Evolutionary conservation across 176 grass and related monocot genomes (phyloP), one percentile per base, ranked within the genome.

Genomic region (Dactylis glomerata): DNA sequence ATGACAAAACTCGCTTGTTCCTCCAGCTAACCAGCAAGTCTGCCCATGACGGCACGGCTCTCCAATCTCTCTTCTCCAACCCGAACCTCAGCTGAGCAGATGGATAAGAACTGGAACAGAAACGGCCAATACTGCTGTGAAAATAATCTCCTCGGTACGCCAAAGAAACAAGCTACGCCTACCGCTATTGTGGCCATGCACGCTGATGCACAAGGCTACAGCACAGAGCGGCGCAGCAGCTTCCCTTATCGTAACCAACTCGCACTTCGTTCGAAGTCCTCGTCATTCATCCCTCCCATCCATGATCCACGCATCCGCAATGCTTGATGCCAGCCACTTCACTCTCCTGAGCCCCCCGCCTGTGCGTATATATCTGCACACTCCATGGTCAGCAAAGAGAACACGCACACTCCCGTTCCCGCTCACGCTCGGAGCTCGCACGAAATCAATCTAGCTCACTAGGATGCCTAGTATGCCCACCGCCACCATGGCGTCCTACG

Each of bases 401-500:
- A 24, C 26, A 41, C 68, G n/a, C 59, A 63, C 57, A 32, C 51
- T 77, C 62, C 2, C 9, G 1, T 20, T 30, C 50, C 44, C 20
- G 34, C 20, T 5, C 45, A 28, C 22, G 5, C n/a, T 37, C 67
- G 26, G 44, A 19, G 63, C 63, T 68, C 79, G 30, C 55, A 15
- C 56, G 3, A 14, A 22, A 61, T 1, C 28, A 14, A 34, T 15
- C 38, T 38, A 19, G 13, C 77, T 22, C 27, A 1, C 14, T 75
- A 19, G 68, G 8, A 87, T 87, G 81, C 81, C 75, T 15, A 1
- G 7, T 20, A 49, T 74, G 42, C 24, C 26, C 42, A 16, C 0
- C 66, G 10, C 82, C 2, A 52, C 80, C 54, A 24, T 73, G 77
- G 62, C 51, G 6, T 81, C 17, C 33, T 98, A 95, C 85, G 96